These are phyloP conservation scores for Leccinum disarticulatum DNA, from an alignment of 768 basidiomycete species.

Conservation along the genomic window DNA sequence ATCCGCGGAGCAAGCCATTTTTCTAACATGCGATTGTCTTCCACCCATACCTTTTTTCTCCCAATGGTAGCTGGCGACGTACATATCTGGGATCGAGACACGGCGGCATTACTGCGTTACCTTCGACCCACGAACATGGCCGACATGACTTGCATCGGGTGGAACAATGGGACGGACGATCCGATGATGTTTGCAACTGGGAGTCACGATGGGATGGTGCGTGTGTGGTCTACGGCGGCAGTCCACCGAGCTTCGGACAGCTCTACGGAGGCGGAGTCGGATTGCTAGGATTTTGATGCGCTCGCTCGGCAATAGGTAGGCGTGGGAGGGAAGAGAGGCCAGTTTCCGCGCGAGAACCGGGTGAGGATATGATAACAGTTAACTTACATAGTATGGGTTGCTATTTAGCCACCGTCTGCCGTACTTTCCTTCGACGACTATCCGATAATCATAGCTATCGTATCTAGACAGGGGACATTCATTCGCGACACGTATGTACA, in stretches of 20 bases:
- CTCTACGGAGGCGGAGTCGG: slow-evolving; percentile 23
- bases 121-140: slow-evolving; percentile 54
- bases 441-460: no score
- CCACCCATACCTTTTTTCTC: neutral
- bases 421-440: neutral
- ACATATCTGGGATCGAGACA: slow-evolving; percentile 84
- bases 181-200: slow-evolving; percentile 64
- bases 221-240: slow-evolving; percentile 62
- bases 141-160: slow-evolving; percentile 77
- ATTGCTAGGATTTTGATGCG: slow-evolving; percentile 5
- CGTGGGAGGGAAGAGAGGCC: neutral
- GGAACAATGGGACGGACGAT: slow-evolving; percentile 61
- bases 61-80: slow-evolving; percentile 66
- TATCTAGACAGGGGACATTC: neutral
- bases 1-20: neutral
- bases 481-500: neutral
- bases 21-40: neutral
- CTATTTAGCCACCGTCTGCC: neutral
- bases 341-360: neutral
- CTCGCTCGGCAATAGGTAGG: neutral
- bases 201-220: slow-evolving; percentile 73
- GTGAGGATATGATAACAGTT: neutral
- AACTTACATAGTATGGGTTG: neutral
- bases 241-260: slow-evolving; percentile 11
- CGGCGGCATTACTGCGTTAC: slow-evolving; percentile 66